Percentiles rank a stretch among this genome's conserved stretches.
Evolutionary conservation across 805 yeast genomes (phyloP).

Genomic region (Candida chauliodis): DNA sequence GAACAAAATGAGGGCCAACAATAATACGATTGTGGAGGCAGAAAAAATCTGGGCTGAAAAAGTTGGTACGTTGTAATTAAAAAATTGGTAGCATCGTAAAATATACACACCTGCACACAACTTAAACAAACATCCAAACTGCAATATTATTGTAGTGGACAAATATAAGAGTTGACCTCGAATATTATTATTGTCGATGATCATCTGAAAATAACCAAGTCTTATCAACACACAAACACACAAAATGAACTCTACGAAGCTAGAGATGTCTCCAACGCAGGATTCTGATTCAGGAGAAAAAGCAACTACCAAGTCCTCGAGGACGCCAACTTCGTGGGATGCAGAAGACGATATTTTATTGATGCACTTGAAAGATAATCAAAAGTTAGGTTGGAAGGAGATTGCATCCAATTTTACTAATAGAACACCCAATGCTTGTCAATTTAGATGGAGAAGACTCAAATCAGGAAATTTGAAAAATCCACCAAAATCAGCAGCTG

Average conservation of each 20-base stretch:
- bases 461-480: conserved; percentile 42
- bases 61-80: conserved; percentile 16
- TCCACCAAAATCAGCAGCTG: conserved; percentile 41
- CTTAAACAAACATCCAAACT: neutral
- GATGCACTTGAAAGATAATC: conserved; percentile 45
- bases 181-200: conserved; percentile 8
- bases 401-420: conserved; percentile 41
- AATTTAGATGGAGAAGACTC: conserved; percentile 45
- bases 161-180: neutral
- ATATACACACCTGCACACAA: neutral
- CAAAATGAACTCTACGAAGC: conserved; percentile 5
- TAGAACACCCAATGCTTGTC: conserved; percentile 47
- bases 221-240: neutral
- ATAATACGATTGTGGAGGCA: conserved; percentile 86
- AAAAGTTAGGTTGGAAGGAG: conserved; percentile 47
- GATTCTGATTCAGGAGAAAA: neutral
- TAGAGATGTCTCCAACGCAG: neutral
- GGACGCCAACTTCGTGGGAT: conserved; percentile 49
- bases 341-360: conserved; percentile 43
- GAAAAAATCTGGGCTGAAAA: conserved; percentile 70
- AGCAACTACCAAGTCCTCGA: conserved; percentile 15
- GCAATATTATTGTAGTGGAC: neutral
- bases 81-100: too few relatives aligned
- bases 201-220: conserved; percentile 4
- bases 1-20: conserved; percentile 95